These are phyloP conservation scores for Calonectria ilicicola DNA, from an alignment of 2,329 filamentous ascomycete genomes.

Conservation along the genomic window DNA sequence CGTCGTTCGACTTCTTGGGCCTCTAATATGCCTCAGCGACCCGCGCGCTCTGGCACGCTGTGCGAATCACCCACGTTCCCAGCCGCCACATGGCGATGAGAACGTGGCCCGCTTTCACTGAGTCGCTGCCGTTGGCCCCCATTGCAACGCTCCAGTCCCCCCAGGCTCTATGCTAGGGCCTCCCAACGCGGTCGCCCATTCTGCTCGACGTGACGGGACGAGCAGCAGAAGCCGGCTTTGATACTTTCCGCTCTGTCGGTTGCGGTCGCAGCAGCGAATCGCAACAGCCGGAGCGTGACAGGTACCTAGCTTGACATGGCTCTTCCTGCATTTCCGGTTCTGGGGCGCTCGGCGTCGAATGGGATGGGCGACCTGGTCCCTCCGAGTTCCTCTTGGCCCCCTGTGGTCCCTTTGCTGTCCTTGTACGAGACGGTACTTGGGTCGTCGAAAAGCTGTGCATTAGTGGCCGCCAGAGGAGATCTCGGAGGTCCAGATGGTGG, in stretches of 20 bases:
- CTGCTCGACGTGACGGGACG: slow-evolving; percentile 37
- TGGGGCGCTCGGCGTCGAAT: slow-evolving; percentile 28
- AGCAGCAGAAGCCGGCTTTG: slow-evolving; percentile 33
- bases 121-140: slow-evolving; percentile 40
- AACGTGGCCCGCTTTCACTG: slow-evolving; percentile 46
- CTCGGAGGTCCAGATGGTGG: slow-evolving; percentile 45
- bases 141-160: slow-evolving; percentile 36
- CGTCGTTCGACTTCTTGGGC: slow-evolving; percentile 9
- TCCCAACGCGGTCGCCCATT: slow-evolving; percentile 38
- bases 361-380: slow-evolving; percentile 32
- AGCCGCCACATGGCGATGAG: slow-evolving; percentile 45
- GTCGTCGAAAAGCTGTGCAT: slow-evolving; percentile 45
- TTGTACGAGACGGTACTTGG: slow-evolving; percentile 38
- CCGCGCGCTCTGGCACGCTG: slow-evolving; percentile 30
- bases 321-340: slow-evolving; percentile 32
- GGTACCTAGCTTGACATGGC: slow-evolving; percentile 33
- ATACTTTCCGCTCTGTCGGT: slow-evolving; percentile 39
- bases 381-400: slow-evolving; percentile 29
- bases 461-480: slow-evolving; percentile 49
- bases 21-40: slow-evolving; percentile 31
- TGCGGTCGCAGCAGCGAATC: slow-evolving; percentile 24
- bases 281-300: slow-evolving; percentile 26
- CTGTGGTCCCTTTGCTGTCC: slow-evolving; percentile 32
- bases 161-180: slow-evolving; percentile 31
- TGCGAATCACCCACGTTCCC: slow-evolving; percentile 34